phyloP scores from a whole-genome alignment of 306 rosid genomes.

The Vigna trinervia region DNA sequence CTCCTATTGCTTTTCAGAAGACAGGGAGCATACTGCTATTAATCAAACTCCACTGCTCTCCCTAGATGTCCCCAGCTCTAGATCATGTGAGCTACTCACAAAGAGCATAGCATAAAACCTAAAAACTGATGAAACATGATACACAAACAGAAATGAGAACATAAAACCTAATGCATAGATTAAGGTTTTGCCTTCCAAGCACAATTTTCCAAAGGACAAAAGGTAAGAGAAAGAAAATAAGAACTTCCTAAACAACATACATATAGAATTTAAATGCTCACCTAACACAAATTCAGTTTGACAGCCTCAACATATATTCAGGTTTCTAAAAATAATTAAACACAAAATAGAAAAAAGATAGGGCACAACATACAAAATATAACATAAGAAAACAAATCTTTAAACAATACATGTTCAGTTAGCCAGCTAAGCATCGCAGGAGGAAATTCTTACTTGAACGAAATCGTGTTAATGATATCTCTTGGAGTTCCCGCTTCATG shows the following conservation, averaged over 20 bases:
- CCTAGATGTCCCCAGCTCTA: no score
- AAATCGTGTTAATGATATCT: constrained; percentile 75
- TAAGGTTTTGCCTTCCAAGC: background rate
- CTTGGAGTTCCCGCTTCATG: constrained; percentile 70
- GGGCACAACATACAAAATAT: background rate
- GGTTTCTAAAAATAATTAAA: constrained; percentile 14
- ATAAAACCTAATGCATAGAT: constrained; percentile 5
- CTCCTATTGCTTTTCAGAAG: no score
- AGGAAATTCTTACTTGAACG: constrained; percentile 75
- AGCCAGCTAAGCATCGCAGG: constrained; percentile 14
- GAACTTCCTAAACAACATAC: constrained; percentile 21
- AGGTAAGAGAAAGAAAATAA: constrained; percentile 1
- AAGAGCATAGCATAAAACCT: background rate
- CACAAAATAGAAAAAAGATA: background rate
- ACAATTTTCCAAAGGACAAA: background rate
- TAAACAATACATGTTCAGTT: constrained; percentile 31
- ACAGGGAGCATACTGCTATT: no score
- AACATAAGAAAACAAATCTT: background rate
- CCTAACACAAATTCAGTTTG: constrained; percentile 35
- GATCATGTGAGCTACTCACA: background rate
- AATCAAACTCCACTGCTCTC: no score
- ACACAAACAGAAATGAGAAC: constrained; percentile 23
- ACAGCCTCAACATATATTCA: constrained; percentile 29
- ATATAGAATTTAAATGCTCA: constrained; percentile 19
- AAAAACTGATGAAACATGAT: constrained; percentile 4